phyloP scores from a whole-genome alignment of 805 yeast species.

The Nakazawaea peltata region DNA sequence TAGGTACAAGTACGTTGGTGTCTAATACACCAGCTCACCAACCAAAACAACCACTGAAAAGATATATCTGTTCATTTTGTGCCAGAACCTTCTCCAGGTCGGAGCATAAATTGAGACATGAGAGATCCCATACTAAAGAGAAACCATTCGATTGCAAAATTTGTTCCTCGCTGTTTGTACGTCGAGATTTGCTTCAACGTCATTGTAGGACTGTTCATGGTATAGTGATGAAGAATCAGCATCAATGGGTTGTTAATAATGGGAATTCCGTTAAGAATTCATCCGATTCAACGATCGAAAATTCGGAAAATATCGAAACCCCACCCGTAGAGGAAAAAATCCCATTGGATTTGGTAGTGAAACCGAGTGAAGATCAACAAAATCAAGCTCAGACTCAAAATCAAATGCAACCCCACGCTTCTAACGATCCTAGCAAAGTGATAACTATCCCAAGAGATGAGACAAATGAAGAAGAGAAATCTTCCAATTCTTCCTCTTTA shows the following conservation, averaged over 20 bases:
- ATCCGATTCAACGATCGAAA: no score
- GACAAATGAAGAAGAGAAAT: no score
- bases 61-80: conserved; percentile 73
- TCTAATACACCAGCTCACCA: neutral
- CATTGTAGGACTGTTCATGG: conserved; percentile 75
- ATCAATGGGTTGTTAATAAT: conserved; percentile 10
- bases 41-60: conserved; percentile 39
- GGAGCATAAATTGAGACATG: conserved; percentile 74
- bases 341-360: no score
- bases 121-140: conserved; percentile 72
- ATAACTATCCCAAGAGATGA: no score
- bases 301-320: no score
- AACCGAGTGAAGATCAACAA: neutral
- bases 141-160: conserved; percentile 70
- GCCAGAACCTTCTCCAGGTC: conserved; percentile 74
- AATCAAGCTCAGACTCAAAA: conserved; percentile 6
- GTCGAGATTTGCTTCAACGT: conserved; percentile 69
- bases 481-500: conserved; percentile 5
- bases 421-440: no score
- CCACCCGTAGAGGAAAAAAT: no score
- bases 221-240: conserved; percentile 20
- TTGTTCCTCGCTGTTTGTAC: conserved; percentile 66
- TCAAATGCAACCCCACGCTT: no score
- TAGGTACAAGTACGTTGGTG: neutral
- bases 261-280: neutral